These are phyloP conservation scores for Fusarium beomiforme DNA, from an alignment of 2,329 filamentous ascomycete genomes.

Conservation along the genomic window DNA sequence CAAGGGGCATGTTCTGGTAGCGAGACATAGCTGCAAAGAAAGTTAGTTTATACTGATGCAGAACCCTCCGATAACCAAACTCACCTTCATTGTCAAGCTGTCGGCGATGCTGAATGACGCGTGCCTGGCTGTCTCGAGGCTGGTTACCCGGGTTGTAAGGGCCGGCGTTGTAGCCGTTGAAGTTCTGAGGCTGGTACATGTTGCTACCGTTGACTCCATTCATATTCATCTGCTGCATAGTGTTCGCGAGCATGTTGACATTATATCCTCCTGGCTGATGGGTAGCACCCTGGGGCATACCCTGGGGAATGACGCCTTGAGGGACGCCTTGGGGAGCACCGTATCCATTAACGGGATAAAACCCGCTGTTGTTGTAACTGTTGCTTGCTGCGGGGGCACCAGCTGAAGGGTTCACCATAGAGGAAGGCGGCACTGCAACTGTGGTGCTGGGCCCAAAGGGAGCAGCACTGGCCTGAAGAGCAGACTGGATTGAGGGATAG, in stretches of 20 bases:
- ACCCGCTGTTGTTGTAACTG: constrained; percentile 47
- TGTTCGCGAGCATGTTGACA: constrained; percentile 67
- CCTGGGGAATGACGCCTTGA: constrained; percentile 18
- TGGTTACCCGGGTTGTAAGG: constrained; percentile 63
- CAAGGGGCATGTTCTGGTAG: constrained; percentile 84
- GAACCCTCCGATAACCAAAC: constrained; percentile 13
- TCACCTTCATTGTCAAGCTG: constrained; percentile 77
- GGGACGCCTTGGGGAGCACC: constrained; percentile 42
- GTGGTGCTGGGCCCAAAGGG: constrained; percentile 75
- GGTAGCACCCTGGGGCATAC: constrained; percentile 26
- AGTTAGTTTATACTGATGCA: constrained; percentile 43
- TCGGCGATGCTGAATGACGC: constrained; percentile 79
- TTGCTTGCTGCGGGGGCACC: constrained; percentile 39
- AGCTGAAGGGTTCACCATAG: constrained; percentile 40
- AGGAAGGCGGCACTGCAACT: constrained; percentile 43
- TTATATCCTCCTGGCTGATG: constrained; percentile 45
- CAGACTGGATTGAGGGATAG: constrained; percentile 73
- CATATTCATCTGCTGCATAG: constrained; percentile 74
- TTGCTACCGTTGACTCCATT: constrained; percentile 53
- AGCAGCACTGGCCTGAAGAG: constrained; percentile 81
- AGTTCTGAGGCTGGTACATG: constrained; percentile 67
- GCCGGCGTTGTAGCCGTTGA: constrained; percentile 63
- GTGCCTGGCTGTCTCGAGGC: constrained; percentile 78
- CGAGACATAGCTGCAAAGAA: constrained; percentile 71
- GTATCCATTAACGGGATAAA: constrained; percentile 47